Evolutionary conservation across 1,284 basidiomycete species (phyloP).

Genomic region (Albatrellus sp.): DNA sequence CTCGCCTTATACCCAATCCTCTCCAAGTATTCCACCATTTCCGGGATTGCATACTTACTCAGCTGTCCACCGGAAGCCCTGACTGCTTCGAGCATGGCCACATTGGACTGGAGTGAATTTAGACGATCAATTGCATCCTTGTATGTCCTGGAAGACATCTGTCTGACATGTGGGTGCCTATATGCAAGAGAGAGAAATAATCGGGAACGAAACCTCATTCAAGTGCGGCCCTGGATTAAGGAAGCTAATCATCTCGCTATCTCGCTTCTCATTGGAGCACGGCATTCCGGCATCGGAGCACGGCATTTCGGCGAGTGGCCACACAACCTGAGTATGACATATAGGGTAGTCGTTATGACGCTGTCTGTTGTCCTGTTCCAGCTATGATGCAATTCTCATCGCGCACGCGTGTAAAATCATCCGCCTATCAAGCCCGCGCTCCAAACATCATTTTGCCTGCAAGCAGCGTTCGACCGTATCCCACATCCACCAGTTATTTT

Average conservation of each 20-base stretch:
- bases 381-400: too few relatives aligned
- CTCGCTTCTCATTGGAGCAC: too few relatives aligned
- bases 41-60: slow-evolving; percentile 67
- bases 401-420: too few relatives aligned
- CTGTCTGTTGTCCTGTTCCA: too few relatives aligned
- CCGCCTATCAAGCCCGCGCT: too few relatives aligned
- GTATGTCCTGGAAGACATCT: slow-evolving; percentile 46
- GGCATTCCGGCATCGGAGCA: too few relatives aligned
- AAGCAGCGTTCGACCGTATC: too few relatives aligned
- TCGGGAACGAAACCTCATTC: slow-evolving; percentile 1
- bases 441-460: too few relatives aligned
- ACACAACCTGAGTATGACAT: too few relatives aligned
- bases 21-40: slow-evolving; percentile 84
- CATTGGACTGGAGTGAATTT: slow-evolving; percentile 92
- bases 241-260: neutral
- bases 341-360: too few relatives aligned
- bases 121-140: slow-evolving; percentile 78
- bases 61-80: slow-evolving; percentile 65
- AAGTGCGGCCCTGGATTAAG: neutral
- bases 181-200: neutral
- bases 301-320: too few relatives aligned
- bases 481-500: too few relatives aligned
- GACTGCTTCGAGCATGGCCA: slow-evolving; percentile 77
- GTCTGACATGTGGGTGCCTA: slow-evolving; percentile 12
- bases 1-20: slow-evolving; percentile 81